phyloP scores from a whole-genome alignment of 2,329 filamentous ascomycete genomes.

The Sarocladium kiliense region DNA sequence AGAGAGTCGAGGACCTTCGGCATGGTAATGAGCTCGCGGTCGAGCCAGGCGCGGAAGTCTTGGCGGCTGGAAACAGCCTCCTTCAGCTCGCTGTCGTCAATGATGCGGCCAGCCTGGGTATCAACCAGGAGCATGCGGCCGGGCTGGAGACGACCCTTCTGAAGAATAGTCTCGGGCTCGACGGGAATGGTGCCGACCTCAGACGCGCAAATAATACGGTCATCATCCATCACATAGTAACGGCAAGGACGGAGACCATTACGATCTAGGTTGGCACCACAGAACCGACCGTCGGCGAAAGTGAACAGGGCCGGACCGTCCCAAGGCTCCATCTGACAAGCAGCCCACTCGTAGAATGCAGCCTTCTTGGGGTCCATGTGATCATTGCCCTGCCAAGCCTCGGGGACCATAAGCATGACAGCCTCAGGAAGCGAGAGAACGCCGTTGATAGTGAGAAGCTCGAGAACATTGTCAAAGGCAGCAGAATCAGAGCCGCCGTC shows the following conservation, averaged over 20 bases:
- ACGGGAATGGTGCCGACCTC: conserved; percentile 92
- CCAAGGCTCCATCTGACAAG: conserved; percentile 99
- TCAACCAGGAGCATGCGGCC: conserved; percentile 96
- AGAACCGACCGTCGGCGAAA: conserved; percentile 94
- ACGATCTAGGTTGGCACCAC: conserved; percentile 92
- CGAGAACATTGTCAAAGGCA: conserved; percentile 94
- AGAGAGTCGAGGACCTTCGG: conserved; percentile 65
- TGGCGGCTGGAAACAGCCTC: conserved; percentile 78
- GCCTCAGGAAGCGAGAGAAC: conserved; percentile 92
- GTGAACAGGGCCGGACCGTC: conserved; percentile 95
- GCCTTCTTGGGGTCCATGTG: conserved; percentile 92
- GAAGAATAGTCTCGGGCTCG: conserved; percentile 82
- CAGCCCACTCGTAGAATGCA: conserved; percentile 97
- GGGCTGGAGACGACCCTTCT: conserved; percentile 90
- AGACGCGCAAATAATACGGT: conserved; percentile 94
- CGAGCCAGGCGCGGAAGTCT: conserved; percentile 84
- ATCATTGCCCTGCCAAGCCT: conserved; percentile 93
- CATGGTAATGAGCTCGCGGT: conserved; percentile 78
- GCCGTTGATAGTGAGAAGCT: conserved; percentile 90
- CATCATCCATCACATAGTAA: conserved; percentile 95
- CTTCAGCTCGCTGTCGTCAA: conserved; percentile 91
- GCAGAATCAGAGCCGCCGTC: conserved; percentile 96
- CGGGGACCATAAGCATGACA: conserved; percentile 97
- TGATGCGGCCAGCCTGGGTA: conserved; percentile 82
- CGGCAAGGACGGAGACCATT: conserved; percentile 93